Evolutionary conservation across 2,329 filamentous ascomycete species (phyloP).

Genomic region (Talaromyces pinophilus): DNA sequence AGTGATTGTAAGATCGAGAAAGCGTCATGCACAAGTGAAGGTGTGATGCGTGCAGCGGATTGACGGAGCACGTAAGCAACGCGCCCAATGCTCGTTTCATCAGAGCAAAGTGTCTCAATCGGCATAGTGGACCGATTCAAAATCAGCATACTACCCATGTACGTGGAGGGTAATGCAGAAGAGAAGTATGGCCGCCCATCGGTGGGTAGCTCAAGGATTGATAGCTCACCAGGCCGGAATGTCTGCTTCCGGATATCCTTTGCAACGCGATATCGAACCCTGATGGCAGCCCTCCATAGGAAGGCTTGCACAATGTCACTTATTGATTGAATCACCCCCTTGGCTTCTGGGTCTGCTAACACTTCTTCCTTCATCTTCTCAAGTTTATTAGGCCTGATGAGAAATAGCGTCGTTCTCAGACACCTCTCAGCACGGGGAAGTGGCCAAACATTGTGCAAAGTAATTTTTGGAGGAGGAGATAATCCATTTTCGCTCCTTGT

Average conservation of each 20-base stretch:
- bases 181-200: conserved; percentile 16
- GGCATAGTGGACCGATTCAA: conserved; percentile 11
- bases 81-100: conserved; percentile 15
- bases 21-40: conserved; percentile 14
- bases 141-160: conserved; percentile 17
- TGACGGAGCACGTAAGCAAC: conserved; percentile 16
- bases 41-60: conserved; percentile 14
- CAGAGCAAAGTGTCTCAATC: conserved; percentile 10
- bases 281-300: conserved; percentile 13
- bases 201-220: conserved; percentile 15
- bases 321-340: conserved; percentile 1
- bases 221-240: conserved; percentile 8
- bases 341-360: conserved; percentile 1
- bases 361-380: conserved; percentile 15
- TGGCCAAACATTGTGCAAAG: conserved; percentile 14
- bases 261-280: conserved; percentile 15
- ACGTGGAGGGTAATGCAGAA: conserved; percentile 11
- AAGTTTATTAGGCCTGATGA: background rate
- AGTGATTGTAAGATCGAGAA: conserved; percentile 15
- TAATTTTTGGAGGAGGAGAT: background rate
- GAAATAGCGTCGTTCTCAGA: conserved; percentile 9
- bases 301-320: conserved; percentile 21
- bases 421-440: conserved; percentile 13
- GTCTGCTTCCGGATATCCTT: conserved; percentile 16
- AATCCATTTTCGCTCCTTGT: background rate